phyloP scores from a whole-genome alignment of 208 protist genomes.

The Acanthamoeba triangularis region DNA sequence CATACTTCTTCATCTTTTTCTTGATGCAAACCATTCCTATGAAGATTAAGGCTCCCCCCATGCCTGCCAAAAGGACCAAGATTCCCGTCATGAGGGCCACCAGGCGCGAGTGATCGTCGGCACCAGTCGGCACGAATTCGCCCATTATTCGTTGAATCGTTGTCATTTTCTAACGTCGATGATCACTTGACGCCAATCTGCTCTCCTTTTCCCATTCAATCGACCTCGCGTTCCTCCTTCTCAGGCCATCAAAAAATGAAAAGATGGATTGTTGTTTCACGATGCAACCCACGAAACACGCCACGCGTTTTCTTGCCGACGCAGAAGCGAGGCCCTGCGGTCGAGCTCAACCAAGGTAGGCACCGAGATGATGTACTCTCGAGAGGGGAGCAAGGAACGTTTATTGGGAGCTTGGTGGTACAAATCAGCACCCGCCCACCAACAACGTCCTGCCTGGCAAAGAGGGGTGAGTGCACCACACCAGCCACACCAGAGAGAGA shows the following conservation, averaged over 20 bases:
- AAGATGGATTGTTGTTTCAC: not conserved
- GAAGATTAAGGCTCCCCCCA: not conserved
- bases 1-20: not conserved
- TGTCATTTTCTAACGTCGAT: not conserved
- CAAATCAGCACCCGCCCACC: too few relatives aligned
- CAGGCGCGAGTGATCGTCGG: not conserved
- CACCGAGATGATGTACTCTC: too few relatives aligned
- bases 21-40: not conserved
- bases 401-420: too few relatives aligned
- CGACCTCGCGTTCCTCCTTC: too few relatives aligned
- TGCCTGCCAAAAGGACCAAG: not conserved
- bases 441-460: too few relatives aligned
- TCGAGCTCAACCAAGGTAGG: too few relatives aligned
- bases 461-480: too few relatives aligned
- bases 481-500: not conserved
- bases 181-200: too few relatives aligned
- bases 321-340: not conserved
- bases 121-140: not conserved
- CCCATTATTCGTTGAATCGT: not conserved
- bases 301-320: slow-evolving; percentile 16
- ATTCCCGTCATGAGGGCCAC: not conserved
- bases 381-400: too few relatives aligned
- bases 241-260: too few relatives aligned
- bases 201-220: too few relatives aligned
- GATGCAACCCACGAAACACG: too few relatives aligned